These are phyloP conservation scores for Globisporangium okanoganense DNA, from an alignment of 352 stramenopile genomes.

Conservation along the genomic window DNA sequence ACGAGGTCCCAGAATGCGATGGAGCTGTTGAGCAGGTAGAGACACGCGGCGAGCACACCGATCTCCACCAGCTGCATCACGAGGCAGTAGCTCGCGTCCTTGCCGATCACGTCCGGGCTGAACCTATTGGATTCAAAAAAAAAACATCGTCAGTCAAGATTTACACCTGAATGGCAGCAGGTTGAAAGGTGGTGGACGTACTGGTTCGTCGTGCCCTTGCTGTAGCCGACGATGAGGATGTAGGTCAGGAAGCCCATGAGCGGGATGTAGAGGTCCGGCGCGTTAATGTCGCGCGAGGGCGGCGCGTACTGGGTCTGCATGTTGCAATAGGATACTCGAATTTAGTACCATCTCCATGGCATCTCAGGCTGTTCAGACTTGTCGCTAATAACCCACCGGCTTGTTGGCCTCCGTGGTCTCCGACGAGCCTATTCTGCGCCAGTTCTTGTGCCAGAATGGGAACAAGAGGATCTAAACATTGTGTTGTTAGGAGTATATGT, in stretches of 20 bases:
- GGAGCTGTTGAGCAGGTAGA: conserved; percentile 93
- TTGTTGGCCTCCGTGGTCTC: conserved; percentile 63
- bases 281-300: conserved; percentile 95
- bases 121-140: conserved; percentile 65
- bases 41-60: conserved; percentile 90
- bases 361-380: background rate
- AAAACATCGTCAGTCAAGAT: background rate
- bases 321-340: conserved; percentile 2
- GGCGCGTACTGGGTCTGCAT: conserved; percentile 78
- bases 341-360: background rate
- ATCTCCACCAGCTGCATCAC: conserved; percentile 92
- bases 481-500: background rate
- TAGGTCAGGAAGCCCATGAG: conserved; percentile 99
- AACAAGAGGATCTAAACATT: conserved; percentile 68
- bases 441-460: conserved; percentile 86
- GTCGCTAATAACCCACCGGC: conserved; percentile 21
- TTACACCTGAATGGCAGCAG: background rate
- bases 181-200: conserved; percentile 27
- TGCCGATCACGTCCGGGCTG: conserved; percentile 94
- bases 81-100: conserved; percentile 90
- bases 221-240: conserved; percentile 96
- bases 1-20: conserved; percentile 95
- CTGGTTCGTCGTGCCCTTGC: conserved; percentile 92
- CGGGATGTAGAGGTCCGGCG: conserved; percentile 98
- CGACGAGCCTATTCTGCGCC: conserved; percentile 62